A percentile compares a stretch with the other conserved stretches of the same genome.
These are phyloP conservation scores for Chalara sp. DNA, from an alignment of 2,329 filamentous ascomycete genomes.

Conservation along the genomic window DNA sequence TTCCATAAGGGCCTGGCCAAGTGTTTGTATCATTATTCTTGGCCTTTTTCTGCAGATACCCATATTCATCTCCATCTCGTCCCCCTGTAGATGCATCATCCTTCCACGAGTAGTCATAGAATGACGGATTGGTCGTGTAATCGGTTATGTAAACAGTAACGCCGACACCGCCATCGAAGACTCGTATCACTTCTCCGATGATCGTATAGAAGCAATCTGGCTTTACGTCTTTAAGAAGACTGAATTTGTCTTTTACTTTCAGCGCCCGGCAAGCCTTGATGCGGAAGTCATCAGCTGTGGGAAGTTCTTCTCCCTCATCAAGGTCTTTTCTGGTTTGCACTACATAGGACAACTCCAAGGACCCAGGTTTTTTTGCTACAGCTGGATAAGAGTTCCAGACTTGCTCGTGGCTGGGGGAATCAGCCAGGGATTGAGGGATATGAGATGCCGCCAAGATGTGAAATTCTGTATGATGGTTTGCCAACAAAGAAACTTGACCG, in stretches of 20 bases:
- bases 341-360: conserved; percentile 33
- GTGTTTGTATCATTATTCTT: conserved; percentile 25
- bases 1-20: conserved; percentile 74
- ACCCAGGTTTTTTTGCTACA: conserved; percentile 8
- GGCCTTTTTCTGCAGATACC: conserved; percentile 37
- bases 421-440: conserved; percentile 28
- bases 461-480: conserved; percentile 36
- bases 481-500: conserved; percentile 36
- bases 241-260: conserved; percentile 50
- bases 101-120: conserved; percentile 40
- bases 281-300: conserved; percentile 37
- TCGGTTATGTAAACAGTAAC: conserved; percentile 71
- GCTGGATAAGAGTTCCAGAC: neutral
- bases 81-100: conserved; percentile 10
- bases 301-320: conserved; percentile 35
- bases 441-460: conserved; percentile 35
- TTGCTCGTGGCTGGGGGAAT: neutral
- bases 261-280: conserved; percentile 31
- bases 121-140: conserved; percentile 64
- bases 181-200: conserved; percentile 62
- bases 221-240: conserved; percentile 56
- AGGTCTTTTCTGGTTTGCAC: conserved; percentile 39
- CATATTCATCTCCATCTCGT: conserved; percentile 46
- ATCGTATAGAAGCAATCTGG: conserved; percentile 57
- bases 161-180: conserved; percentile 39